These are phyloP conservation scores for Ganoderma meredithae DNA, from an alignment of 1,284 basidiomycete genomes.

Conservation along the genomic window DNA sequence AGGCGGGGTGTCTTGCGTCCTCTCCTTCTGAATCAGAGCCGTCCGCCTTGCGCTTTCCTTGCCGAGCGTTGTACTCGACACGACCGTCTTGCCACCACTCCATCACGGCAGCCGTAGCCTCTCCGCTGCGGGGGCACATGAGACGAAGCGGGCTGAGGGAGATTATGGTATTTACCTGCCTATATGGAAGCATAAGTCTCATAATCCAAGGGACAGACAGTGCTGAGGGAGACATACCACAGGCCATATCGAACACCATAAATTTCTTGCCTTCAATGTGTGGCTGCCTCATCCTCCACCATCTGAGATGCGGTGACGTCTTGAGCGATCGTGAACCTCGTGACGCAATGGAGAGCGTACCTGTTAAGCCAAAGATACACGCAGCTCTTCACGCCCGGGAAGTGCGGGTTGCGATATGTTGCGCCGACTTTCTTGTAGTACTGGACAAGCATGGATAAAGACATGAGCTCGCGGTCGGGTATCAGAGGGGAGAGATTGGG, in stretches of 20 bases:
- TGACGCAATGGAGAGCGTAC: constrained; percentile 36
- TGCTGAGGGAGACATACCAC: constrained; percentile 47
- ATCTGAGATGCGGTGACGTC: constrained; percentile 42
- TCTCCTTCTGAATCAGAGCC: constrained; percentile 18
- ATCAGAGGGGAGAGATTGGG: not conserved
- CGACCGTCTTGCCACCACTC: constrained; percentile 41
- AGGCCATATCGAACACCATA: constrained; percentile 57
- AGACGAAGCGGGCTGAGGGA: not conserved
- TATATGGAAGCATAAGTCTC: constrained; percentile 16
- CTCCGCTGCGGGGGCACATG: constrained; percentile 32
- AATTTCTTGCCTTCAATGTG: constrained; percentile 36
- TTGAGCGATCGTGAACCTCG: constrained; percentile 26
- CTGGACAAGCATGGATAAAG: constrained; percentile 36
- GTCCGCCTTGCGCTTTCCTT: constrained; percentile 13
- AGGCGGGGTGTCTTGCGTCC: constrained; percentile 4
- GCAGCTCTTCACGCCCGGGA: constrained; percentile 68
- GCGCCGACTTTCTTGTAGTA: constrained; percentile 62
- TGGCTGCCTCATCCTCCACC: constrained; percentile 49
- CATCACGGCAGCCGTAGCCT: constrained; percentile 38
- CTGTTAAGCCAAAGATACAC: constrained; percentile 60
- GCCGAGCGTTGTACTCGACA: constrained; percentile 21
- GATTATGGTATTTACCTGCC: constrained; percentile 33
- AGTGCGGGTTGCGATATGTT: constrained; percentile 78
- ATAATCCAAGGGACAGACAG: not conserved
- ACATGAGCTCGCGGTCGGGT: not conserved